Evolutionary conservation across 2,329 filamentous ascomycete species (phyloP).

Genomic region (Elsinoe necatrix): DNA sequence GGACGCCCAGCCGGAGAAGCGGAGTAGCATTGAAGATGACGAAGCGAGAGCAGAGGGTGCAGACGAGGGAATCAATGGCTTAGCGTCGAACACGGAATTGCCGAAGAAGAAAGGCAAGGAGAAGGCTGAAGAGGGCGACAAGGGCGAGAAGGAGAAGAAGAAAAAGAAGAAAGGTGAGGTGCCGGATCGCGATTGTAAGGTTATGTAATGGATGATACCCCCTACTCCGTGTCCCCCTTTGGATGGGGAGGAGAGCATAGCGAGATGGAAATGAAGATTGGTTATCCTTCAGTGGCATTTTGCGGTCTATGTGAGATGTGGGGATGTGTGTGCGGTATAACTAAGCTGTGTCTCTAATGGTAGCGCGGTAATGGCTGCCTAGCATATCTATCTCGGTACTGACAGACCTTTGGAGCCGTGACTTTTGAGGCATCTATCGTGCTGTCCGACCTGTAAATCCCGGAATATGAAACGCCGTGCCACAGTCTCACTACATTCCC

Average conservation of each 20-base stretch:
- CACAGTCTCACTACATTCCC: too few species aligned
- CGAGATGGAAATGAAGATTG: neutral
- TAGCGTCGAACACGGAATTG: neutral
- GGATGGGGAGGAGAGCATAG: neutral
- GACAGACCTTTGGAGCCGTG: too few species aligned
- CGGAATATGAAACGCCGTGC: too few species aligned
- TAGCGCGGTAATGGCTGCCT: neutral
- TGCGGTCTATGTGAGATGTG: neutral
- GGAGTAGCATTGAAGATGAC: neutral
- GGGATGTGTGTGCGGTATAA: too few species aligned
- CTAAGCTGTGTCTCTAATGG: too few species aligned
- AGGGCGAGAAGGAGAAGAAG: slow-evolving; percentile 10
- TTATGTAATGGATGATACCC: slow-evolving; percentile 18
- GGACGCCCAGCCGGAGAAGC: neutral
- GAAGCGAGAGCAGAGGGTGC: neutral
- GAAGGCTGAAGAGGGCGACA: neutral
- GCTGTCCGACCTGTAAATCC: too few species aligned
- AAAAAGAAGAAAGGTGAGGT: slow-evolving; percentile 18
- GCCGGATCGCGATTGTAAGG: slow-evolving; percentile 18
- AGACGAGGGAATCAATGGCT: neutral
- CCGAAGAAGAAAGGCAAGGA: slow-evolving; percentile 1
- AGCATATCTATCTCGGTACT: neutral
- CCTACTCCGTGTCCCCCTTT: neutral
- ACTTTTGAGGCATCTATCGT: too few species aligned
- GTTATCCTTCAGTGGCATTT: neutral